Base-by-base conservation (phyloP, 2,329 filamentous ascomycete species). In the Teratosphaeriaceae sp. region DNA sequence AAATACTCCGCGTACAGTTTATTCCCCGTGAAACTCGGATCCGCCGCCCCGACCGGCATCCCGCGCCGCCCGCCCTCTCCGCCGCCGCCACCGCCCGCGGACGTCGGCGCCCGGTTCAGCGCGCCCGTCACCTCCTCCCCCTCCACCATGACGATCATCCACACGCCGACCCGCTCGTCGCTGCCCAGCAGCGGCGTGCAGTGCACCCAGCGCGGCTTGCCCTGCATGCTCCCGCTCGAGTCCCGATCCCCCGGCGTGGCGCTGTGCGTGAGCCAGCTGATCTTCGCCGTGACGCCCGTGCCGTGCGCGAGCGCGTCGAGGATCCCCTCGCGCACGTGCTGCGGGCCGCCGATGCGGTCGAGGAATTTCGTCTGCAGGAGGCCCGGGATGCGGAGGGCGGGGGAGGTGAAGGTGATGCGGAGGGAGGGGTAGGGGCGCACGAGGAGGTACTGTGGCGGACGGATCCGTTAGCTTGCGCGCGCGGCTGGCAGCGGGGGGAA, bases 361-460 rank as follows among this genome's bases (percentile, higher is more conserved):
- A 70, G 57, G 40, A 71, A 62, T 39, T 65, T 64, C 9, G 63
- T 66, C 48, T 71, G 68, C 0, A 85, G 65, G 38, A 85, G 82
- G 0, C 81, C 82, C 0, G 82, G 81, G 0, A 84, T 74, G 2
- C 81, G 75, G 21, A 85, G 72, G 1, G 78, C 75, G 0, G 82
- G 81, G 1, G 79, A 83, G 2, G 82, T 82, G 57, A 86, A 86
- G 1, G 85, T 72, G 40, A 86, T 79, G 1, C 76, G 74, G 0
- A 86, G 67, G 26, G 72, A 80, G 1, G 82, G 82, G 49, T 78
- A 78, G 0, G 82, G 82, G 3, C 82, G 70, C 4, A 83, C 74
- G 15, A 83, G 72, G n/a, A 83, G 68, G 53, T 81, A 83, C 53
- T 81, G 22, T 4, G n/a, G 19, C 12, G 19, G 22, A 9, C 3